Evolutionary conservation across 352 stramenopile species (phyloP).

Genomic region (Phytophthora fragariaefolia): DNA sequence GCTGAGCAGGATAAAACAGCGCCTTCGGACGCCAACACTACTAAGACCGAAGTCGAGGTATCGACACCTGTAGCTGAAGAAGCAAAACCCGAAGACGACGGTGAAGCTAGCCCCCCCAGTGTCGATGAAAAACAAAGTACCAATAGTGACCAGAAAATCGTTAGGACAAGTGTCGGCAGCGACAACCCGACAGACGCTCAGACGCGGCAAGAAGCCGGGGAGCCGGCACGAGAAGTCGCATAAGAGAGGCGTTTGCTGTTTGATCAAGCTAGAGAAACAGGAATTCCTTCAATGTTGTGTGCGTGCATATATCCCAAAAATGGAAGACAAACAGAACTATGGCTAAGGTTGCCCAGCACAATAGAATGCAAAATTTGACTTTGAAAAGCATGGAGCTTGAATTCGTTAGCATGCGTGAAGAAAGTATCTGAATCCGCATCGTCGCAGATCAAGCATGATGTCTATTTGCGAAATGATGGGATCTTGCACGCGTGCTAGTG

Average conservation of each 20-base stretch:
- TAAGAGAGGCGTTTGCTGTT: slow-evolving; percentile 14
- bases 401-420: too few species aligned
- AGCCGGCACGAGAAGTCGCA: slow-evolving; percentile 55
- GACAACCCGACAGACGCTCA: slow-evolving; percentile 30
- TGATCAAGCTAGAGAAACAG: slow-evolving; percentile 9
- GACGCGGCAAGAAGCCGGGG: slow-evolving; percentile 52
- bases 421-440: background rate
- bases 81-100: slow-evolving; percentile 29
- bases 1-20: slow-evolving; percentile 11
- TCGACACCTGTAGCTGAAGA: slow-evolving; percentile 20
- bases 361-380: slow-evolving; percentile 30
- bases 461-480: slow-evolving; percentile 27
- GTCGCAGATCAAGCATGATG: background rate
- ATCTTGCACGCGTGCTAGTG: slow-evolving; percentile 9
- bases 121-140: slow-evolving; percentile 8
- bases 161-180: slow-evolving; percentile 31
- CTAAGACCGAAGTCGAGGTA: slow-evolving; percentile 2
- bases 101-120: background rate
- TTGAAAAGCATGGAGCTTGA: slow-evolving; percentile 4
- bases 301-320: slow-evolving; percentile 23
- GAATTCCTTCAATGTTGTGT: slow-evolving; percentile 28
- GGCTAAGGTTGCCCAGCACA: slow-evolving; percentile 24
- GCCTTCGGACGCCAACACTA: background rate
- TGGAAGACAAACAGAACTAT: slow-evolving; percentile 32
- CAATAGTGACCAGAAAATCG: slow-evolving; percentile 29